Percentiles rank a stretch among this genome's conserved stretches.
Evolutionary conservation across 208 protist genomes (phyloP).

Genomic region (Leishmania aethiopica): DNA sequence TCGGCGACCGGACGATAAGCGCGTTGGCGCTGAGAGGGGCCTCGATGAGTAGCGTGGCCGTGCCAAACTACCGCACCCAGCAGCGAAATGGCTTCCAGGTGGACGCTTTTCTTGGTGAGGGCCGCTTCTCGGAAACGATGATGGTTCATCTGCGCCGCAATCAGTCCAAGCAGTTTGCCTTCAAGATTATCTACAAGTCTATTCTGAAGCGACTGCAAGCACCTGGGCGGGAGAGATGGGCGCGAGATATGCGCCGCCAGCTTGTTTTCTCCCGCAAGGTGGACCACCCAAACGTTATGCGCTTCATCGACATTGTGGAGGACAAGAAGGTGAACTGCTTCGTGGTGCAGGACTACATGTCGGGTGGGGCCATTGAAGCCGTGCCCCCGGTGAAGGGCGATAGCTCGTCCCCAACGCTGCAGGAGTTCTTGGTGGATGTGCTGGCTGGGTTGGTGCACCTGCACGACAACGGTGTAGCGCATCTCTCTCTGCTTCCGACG

Average conservation of each 20-base stretch:
- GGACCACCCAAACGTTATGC: constrained; percentile 65
- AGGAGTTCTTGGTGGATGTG: constrained; percentile 62
- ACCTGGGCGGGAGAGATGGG: constrained; percentile 22
- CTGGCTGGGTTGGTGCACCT: constrained; percentile 61
- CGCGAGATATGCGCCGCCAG: constrained; percentile 30
- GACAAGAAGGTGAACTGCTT: constrained; percentile 62
- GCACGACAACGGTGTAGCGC: constrained; percentile 70
- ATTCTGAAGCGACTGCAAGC: constrained; percentile 40
- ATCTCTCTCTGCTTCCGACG: constrained; percentile 58
- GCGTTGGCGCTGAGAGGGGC: constrained; percentile 18
- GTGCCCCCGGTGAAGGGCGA: constrained; percentile 27
- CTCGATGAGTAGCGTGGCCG: constrained; percentile 27
- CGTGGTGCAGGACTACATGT: constrained; percentile 66
- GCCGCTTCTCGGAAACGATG: constrained; percentile 61
- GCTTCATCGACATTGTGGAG: constrained; percentile 76
- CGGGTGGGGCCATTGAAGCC: constrained; percentile 28
- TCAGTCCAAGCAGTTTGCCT: constrained; percentile 49
- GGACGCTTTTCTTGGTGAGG: constrained; percentile 48
- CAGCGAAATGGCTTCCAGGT: constrained; percentile 60
- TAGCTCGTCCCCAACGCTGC: constrained; percentile 32
- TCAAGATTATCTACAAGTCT: constrained; percentile 68
- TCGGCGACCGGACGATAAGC: constrained; percentile 26
- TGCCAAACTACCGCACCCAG: constrained; percentile 25
- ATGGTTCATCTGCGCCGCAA: constrained; percentile 59
- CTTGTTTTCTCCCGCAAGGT: constrained; percentile 63